Percentiles rank a stretch among this genome's conserved stretches.
Conservation (phyloP, 192 early-diverging fungal species). For the Geranomyces variabilis region DNA sequence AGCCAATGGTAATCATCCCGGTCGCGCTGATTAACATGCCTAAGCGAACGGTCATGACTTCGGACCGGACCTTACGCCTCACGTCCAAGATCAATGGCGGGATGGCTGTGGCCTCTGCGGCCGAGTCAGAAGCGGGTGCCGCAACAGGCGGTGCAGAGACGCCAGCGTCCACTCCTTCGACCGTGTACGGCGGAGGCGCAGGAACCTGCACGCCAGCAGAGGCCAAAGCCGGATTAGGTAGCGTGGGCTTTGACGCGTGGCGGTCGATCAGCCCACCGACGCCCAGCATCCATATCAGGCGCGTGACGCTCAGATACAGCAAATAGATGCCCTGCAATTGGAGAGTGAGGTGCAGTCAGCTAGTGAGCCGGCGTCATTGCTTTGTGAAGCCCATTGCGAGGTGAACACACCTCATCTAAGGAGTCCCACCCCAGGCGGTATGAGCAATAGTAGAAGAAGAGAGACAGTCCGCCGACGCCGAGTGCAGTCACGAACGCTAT, state of each 20-base stretch:
- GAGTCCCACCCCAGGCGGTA: conserved; percentile 52
- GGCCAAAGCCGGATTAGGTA: not conserved
- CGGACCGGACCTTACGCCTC: conserved; percentile 20
- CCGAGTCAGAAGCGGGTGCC: not conserved
- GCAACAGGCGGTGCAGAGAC: not conserved
- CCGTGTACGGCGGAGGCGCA: not conserved
- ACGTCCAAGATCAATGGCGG: not conserved
- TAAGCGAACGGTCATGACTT: conserved; percentile 20
- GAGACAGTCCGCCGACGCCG: conserved; percentile 20
- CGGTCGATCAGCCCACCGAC: conserved; percentile 23
- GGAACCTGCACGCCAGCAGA: not conserved
- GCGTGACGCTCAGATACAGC: conserved; percentile 28
- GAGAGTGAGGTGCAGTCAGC: no score
- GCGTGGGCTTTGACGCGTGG: not conserved
- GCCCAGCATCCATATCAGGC: conserved; percentile 44
- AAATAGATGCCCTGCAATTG: conserved; percentile 32
- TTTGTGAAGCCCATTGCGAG: no score
- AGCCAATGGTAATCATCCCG: conserved; percentile 23
- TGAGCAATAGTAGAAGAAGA: conserved; percentile 50
- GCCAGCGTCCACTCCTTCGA: not conserved
- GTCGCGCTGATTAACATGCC: conserved; percentile 27
- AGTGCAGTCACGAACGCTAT: conserved; percentile 34
- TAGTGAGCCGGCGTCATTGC: no score
- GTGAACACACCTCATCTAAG: conserved; percentile 28
- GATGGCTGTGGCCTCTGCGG: not conserved